phyloP scores from a whole-genome alignment of 345 rosid species.

The Iberis pinnata region DNA sequence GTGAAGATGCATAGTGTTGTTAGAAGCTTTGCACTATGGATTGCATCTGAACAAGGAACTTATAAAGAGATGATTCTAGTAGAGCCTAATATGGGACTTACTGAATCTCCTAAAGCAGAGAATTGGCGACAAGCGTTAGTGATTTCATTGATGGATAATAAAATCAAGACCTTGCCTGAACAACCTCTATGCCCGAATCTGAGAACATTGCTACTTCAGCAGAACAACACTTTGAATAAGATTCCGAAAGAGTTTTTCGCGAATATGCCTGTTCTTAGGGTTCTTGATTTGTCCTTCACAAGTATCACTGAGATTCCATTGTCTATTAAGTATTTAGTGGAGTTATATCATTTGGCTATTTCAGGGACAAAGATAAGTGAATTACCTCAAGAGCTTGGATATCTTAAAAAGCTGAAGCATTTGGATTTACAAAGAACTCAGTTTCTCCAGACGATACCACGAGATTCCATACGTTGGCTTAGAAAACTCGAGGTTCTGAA shows the following conservation, averaged over 20 bases:
- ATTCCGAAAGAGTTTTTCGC: constrained; percentile 27
- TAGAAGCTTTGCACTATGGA: constrained; percentile 33
- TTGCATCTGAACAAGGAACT: constrained; percentile 28
- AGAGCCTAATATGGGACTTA: constrained; percentile 27
- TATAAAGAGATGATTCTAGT: constrained; percentile 23
- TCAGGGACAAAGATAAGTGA: constrained; percentile 40
- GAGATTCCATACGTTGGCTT: constrained; percentile 34
- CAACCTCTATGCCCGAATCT: constrained; percentile 27
- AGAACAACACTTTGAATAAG: constrained; percentile 16
- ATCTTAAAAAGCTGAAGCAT: constrained; percentile 36
- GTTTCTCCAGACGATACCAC: constrained; percentile 39
- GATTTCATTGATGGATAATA: constrained; percentile 41
- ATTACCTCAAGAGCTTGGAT: constrained; percentile 37
- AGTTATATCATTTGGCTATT: constrained; percentile 36
- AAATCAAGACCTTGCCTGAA: constrained; percentile 33
- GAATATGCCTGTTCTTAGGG: constrained; percentile 37
- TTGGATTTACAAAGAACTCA: constrained; percentile 44
- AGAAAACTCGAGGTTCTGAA: constrained; percentile 36
- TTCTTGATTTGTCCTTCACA: constrained; percentile 34
- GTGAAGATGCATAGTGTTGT: constrained; percentile 34
- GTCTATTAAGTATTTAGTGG: constrained; percentile 33
- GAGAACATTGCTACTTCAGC: constrained; percentile 30
- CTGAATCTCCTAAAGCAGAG: constrained; percentile 27
- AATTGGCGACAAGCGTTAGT: constrained; percentile 28
- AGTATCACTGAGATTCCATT: constrained; percentile 39